phyloP scores from a whole-genome alignment of 73 alveolate genomes.

The Paramecium bursaria region DNA sequence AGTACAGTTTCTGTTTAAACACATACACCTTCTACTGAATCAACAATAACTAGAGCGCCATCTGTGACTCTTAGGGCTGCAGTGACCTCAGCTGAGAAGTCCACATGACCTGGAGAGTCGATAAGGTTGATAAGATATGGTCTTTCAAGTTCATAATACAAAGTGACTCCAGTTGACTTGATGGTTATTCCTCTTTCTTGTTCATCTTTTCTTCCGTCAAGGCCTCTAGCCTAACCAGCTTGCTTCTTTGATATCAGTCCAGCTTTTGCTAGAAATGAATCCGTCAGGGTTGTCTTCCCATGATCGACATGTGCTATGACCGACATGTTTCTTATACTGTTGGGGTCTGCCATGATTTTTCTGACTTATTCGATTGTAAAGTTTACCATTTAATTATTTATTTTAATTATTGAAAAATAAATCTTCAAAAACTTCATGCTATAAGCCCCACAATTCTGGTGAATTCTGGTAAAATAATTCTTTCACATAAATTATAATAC shows the following conservation, averaged over 20 bases:
- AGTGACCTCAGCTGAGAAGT: constrained; percentile 95
- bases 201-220: constrained; percentile 85
- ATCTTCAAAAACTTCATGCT: not conserved
- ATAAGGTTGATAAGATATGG: constrained; percentile 83
- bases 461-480: not conserved
- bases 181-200: constrained; percentile 91
- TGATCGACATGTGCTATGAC: constrained; percentile 95
- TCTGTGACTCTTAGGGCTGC: constrained; percentile 96
- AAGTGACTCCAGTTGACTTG: constrained; percentile 86
- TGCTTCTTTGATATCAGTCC: constrained; percentile 79
- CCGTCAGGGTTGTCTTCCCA: constrained; percentile 94
- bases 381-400: constrained; percentile 70
- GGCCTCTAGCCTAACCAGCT: constrained; percentile 79
- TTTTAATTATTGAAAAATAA: not conserved
- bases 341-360: constrained; percentile 80
- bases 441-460: not conserved
- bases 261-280: constrained; percentile 81
- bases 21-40: constrained; percentile 94
- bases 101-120: constrained; percentile 98
- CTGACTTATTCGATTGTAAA: constrained; percentile 81
- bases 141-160: constrained; percentile 72
- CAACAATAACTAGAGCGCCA: constrained; percentile 97
- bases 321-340: constrained; percentile 87
- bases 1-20: constrained; percentile 95
- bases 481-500: too few species aligned